Evolutionary conservation across 164 flowering plant species (phyloP).

Genomic region (Sedum album): DNA sequence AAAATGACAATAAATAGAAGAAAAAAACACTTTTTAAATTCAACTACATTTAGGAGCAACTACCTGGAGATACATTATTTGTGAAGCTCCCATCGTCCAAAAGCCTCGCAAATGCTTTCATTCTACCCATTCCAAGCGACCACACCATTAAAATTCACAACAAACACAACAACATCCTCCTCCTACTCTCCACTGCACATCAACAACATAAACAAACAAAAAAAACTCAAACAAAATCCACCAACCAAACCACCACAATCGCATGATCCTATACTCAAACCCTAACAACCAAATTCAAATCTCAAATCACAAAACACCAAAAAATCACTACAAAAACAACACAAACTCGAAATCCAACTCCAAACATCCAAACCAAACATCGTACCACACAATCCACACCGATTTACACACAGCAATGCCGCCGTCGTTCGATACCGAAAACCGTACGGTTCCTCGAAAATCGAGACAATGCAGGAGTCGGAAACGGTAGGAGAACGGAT

Average conservation of each 20-base stretch:
- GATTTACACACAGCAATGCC: background rate
- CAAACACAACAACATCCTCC: background rate
- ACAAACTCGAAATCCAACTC: background rate
- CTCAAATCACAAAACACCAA: background rate
- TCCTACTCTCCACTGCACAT: background rate
- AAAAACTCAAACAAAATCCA: background rate
- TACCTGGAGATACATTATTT: conserved; percentile 18
- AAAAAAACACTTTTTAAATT: background rate
- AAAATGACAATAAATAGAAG: background rate
- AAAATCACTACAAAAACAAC: background rate
- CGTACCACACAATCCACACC: background rate
- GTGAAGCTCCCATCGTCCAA: conserved; percentile 39
- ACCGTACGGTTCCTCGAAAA: background rate
- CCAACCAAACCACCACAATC: background rate
- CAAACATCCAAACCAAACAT: background rate
- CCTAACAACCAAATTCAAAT: background rate
- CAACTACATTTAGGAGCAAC: background rate
- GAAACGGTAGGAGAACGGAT: background rate
- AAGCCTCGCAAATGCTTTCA: conserved; percentile 67
- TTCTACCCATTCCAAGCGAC: conserved; percentile 40
- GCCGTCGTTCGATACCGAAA: background rate
- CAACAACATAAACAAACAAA: too few species aligned
- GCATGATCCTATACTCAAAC: background rate
- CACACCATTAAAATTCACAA: conserved; percentile 59
- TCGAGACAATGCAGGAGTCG: background rate